phyloP scores from a whole-genome alignment of 352 stramenopile species.

The Globisporangium barbulae region DNA sequence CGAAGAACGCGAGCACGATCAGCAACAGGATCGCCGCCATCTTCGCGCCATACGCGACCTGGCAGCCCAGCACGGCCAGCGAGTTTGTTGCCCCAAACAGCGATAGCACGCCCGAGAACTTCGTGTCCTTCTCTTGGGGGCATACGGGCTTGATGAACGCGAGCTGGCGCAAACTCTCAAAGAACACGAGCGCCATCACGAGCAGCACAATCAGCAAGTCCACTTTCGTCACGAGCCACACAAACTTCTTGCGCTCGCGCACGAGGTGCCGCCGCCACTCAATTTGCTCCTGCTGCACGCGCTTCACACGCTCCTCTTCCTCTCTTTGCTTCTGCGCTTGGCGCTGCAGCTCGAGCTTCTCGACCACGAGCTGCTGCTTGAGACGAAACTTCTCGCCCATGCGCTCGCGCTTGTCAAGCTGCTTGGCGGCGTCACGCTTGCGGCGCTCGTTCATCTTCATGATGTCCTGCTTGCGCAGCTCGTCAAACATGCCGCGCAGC shows the following conservation, averaged over 20 bases:
- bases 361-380: slow-evolving; percentile 57
- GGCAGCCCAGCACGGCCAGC: slow-evolving; percentile 61
- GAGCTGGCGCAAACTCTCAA: slow-evolving; percentile 60
- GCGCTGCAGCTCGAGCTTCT: slow-evolving; percentile 61
- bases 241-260: slow-evolving; percentile 37
- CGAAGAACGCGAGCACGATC: slow-evolving; percentile 42
- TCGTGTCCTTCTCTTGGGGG: slow-evolving; percentile 29
- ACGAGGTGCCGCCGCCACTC: slow-evolving; percentile 33
- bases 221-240: slow-evolving; percentile 64
- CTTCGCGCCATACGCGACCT: slow-evolving; percentile 68
- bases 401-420: slow-evolving; percentile 55
- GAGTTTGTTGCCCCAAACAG: slow-evolving; percentile 54
- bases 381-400: slow-evolving; percentile 62
- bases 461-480: slow-evolving; percentile 66
- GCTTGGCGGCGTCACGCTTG: slow-evolving; percentile 51
- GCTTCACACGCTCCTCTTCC: slow-evolving; percentile 34
- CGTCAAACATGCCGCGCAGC: slow-evolving; percentile 65
- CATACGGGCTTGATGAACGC: slow-evolving; percentile 63
- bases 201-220: slow-evolving; percentile 72
- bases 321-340: slow-evolving; percentile 47
- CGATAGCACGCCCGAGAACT: slow-evolving; percentile 52
- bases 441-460: slow-evolving; percentile 77
- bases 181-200: slow-evolving; percentile 76
- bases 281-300: slow-evolving; percentile 27
- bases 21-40: slow-evolving; percentile 47